Conservation (phyloP, 106 monocot genomes). For the Cymbidium sinense region DNA sequence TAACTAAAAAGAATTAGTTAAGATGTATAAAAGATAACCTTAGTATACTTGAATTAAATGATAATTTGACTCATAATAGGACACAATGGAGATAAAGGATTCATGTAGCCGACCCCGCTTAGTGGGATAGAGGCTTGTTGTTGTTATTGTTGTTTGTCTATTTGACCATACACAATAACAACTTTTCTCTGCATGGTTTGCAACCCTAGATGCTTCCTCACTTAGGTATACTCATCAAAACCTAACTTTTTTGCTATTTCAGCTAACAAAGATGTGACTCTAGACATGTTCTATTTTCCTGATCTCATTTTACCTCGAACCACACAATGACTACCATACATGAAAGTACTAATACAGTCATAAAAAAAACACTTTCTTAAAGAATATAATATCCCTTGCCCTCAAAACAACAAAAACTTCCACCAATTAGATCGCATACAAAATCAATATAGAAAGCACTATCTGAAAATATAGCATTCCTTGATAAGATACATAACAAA, state of each 20-base stretch:
- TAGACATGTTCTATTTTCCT: not conserved
- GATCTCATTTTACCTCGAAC: not conserved
- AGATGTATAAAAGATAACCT: too few relatives aligned
- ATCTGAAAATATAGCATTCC: not conserved
- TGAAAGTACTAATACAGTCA: not conserved
- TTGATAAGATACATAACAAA: not conserved
- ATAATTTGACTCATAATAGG: too few relatives aligned
- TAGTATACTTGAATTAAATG: too few relatives aligned
- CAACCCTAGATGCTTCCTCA: not conserved
- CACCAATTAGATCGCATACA: not conserved
- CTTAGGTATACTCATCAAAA: not conserved
- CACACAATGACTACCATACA: not conserved
- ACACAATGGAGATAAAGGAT: too few relatives aligned
- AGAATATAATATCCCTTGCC: not conserved
- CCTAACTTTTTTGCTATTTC: not conserved
- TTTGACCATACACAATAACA: not conserved
- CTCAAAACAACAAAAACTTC: not conserved
- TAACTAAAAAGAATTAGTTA: too few relatives aligned
- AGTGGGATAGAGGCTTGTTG: too few relatives aligned
- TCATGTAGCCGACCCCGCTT: too few relatives aligned
- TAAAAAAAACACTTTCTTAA: not conserved
- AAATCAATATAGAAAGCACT: not conserved
- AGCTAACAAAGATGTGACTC: not conserved
- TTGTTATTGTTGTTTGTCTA: too few relatives aligned
- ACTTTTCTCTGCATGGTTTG: not conserved